Evolutionary conservation across 192 early-diverging fungal genomes (phyloP).

Genomic region (Cetraspora pellucida): DNA sequence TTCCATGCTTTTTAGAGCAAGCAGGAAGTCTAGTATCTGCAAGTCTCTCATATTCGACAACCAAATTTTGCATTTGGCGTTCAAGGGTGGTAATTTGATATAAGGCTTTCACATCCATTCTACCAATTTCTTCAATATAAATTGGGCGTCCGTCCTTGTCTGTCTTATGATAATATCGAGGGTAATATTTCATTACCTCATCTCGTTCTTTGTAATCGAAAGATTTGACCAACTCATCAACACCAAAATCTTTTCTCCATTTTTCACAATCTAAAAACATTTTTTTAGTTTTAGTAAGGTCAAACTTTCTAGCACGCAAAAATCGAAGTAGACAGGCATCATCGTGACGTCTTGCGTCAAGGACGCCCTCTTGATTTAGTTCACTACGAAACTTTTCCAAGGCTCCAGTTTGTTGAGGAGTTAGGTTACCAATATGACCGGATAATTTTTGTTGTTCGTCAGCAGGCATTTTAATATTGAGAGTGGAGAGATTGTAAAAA

Average conservation of each 20-base stretch:
- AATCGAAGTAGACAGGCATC: slow-evolving; percentile 73
- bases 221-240: slow-evolving; percentile 54
- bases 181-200: slow-evolving; percentile 66
- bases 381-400: slow-evolving; percentile 62
- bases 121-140: slow-evolving; percentile 74
- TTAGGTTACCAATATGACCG: slow-evolving; percentile 65
- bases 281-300: slow-evolving; percentile 63
- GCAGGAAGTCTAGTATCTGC: slow-evolving; percentile 67
- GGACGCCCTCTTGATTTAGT: slow-evolving; percentile 56
- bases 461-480: background rate
- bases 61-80: slow-evolving; percentile 72
- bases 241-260: slow-evolving; percentile 67
- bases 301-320: slow-evolving; percentile 73
- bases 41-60: slow-evolving; percentile 73
- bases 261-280: slow-evolving; percentile 72
- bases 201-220: slow-evolving; percentile 71
- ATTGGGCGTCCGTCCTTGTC: slow-evolving; percentile 76
- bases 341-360: slow-evolving; percentile 60
- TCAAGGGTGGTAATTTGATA: slow-evolving; percentile 67
- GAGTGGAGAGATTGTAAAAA: too few species aligned
- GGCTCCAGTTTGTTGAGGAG: slow-evolving; percentile 56
- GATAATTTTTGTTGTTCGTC: slow-evolving; percentile 38
- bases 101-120: slow-evolving; percentile 64
- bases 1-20: slow-evolving; percentile 59
- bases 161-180: slow-evolving; percentile 75